Evolutionary conservation across 495 filamentous ascomycete species (phyloP).

Genomic region (Tuber umbilicatum): DNA sequence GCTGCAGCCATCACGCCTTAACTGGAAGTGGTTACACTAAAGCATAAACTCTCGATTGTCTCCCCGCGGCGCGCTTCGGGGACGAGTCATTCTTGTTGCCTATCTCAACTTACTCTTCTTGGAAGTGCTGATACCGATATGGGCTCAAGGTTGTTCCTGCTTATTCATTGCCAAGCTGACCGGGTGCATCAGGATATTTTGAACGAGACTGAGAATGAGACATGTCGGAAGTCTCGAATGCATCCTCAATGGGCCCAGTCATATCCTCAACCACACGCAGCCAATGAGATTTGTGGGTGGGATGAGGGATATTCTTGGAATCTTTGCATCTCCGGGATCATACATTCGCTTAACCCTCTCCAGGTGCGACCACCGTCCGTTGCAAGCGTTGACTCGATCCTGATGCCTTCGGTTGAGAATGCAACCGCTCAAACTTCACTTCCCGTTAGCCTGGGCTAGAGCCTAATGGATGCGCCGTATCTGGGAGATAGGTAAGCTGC

Average conservation of each 20-base stretch:
- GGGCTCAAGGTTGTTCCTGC: not conserved
- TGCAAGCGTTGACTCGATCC: not conserved
- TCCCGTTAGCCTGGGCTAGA: not conserved
- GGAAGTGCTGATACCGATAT: not conserved
- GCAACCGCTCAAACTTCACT: not conserved
- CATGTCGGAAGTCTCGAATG: not conserved
- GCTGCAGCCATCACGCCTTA: not conserved
- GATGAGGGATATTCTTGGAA: constrained; percentile 1
- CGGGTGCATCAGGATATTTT: not conserved
- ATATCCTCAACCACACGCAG: not conserved
- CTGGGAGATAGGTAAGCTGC: not conserved
- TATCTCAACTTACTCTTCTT: not conserved
- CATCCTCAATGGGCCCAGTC: not conserved
- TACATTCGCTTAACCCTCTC: not conserved
- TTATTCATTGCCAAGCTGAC: not conserved
- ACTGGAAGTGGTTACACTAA: not conserved
- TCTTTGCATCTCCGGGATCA: not conserved
- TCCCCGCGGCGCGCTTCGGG: not conserved
- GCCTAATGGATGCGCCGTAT: not conserved
- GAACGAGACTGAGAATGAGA: not conserved
- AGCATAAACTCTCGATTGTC: not conserved
- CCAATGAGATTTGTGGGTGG: not conserved
- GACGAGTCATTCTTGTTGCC: not conserved
- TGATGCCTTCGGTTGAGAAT: not conserved
- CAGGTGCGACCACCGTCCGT: not conserved